Evolutionary conservation across 106 monocot genomes (phyloP).

Genomic region (Vanilla planifolia): DNA sequence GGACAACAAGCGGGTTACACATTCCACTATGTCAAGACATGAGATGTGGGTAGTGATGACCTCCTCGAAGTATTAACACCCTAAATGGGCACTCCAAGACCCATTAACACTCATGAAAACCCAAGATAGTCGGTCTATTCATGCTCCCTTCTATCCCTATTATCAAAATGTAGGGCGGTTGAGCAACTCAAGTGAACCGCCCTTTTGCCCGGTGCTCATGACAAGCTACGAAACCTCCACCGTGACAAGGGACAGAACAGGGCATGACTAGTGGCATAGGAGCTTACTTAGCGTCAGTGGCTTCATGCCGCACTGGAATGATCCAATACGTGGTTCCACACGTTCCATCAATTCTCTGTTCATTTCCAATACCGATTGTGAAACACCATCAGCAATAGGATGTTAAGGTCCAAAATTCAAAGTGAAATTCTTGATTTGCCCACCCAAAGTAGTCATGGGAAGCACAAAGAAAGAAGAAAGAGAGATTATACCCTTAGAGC

Average conservation of each 20-base stretch:
- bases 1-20: slow-evolving; percentile 15
- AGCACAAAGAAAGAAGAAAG: slow-evolving; percentile 3
- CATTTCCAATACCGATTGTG: slow-evolving; percentile 10
- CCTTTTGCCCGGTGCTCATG: slow-evolving; percentile 20
- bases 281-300: slow-evolving; percentile 8
- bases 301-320: slow-evolving; percentile 12
- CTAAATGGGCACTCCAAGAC: slow-evolving; percentile 21
- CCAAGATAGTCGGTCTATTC: neutral
- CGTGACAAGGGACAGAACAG: neutral
- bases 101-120: slow-evolving; percentile 24
- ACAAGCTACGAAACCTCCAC: neutral
- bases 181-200: slow-evolving; percentile 9
- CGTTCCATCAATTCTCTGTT: slow-evolving; percentile 15
- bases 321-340: slow-evolving; percentile 16
- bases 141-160: neutral
- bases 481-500: slow-evolving; percentile 7
- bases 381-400: slow-evolving; percentile 6
- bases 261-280: slow-evolving; percentile 14
- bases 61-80: slow-evolving; percentile 27
- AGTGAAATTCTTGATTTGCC: slow-evolving; percentile 7
- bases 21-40: slow-evolving; percentile 22
- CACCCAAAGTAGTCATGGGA: neutral
- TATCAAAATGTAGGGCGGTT: slow-evolving; percentile 1
- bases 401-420: neutral
- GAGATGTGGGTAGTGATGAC: slow-evolving; percentile 30